Evolutionary conservation across 1,139 yeast species (phyloP), one percentile per base, ranked within the genome.

Genomic region (Candida sanyaensis): DNA sequence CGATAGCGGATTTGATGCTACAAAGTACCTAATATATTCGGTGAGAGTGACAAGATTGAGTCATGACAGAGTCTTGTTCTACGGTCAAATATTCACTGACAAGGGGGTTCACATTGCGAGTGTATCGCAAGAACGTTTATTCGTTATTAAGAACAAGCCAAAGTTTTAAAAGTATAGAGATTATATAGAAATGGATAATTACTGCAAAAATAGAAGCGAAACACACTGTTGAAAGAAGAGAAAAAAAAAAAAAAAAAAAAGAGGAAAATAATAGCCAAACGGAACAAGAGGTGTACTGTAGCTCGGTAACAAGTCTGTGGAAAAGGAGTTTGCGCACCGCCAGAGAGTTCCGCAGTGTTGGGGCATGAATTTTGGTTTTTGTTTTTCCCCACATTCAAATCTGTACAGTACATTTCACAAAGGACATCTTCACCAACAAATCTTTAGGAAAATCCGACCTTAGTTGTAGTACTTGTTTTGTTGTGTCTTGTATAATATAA

Each of bases 91-190:
- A 54, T 74, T 66, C 53, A 69, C 69, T 46, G 53, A 59, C 39
- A 62, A 62, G 31, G 75, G 75, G 9, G 62, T 63, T 43, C 61
- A 71, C 47, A 63, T 73, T 37, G 78, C 78, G 13, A 61, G 69
- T n/a, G 68, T 72, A 24, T 69, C 67, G 17, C 80, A 75, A 58
- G 79, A 75, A 56, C 77, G 77, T 2, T 60, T 74, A 47, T 68
- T 68, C 45, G 68, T 74, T 55, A 63, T 60, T 46, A 50, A 60
- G 33, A 32, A 44, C 17, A 44, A 23, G 17, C 41, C 32, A 3
- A 33, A 37, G 21, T 23, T 43, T 13, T 40, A 12, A 10, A 7
- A 6, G 11, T 40, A 30, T 39, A 12, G 36, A 21, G 7, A 23
- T 32, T 33, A 34, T 36, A 39, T 37, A 42, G 24, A 36, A 10